A percentile compares a stretch with the other conserved stretches of the same genome.
phyloP scores from a whole-genome alignment of 441 rosid genomes.

The Populus hybrid region DNA sequence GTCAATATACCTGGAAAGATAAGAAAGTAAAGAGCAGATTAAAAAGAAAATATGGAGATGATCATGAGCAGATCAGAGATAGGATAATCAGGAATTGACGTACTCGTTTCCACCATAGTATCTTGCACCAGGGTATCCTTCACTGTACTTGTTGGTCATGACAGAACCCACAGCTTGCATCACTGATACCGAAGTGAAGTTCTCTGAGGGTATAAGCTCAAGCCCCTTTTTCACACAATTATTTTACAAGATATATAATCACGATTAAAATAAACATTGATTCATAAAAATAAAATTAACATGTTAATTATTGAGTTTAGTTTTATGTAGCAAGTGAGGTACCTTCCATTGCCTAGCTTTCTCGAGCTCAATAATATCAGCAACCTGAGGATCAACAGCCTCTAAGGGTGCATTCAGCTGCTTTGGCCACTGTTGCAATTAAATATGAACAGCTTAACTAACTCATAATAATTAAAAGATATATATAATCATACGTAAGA shows the following conservation, averaged over 20 bases:
- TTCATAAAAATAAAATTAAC: no score
- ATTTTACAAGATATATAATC: not conserved
- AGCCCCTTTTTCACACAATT: constrained; percentile 50
- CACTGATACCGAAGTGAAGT: constrained; percentile 88
- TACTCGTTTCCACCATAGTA: constrained; percentile 98
- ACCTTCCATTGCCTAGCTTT: constrained; percentile 99
- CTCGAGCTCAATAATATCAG: constrained; percentile 93
- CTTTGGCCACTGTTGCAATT: constrained; percentile 75
- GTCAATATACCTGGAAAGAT: constrained; percentile 67
- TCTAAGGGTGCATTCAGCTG: constrained; percentile 87
- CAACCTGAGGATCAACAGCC: constrained; percentile 88
- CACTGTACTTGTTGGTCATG: constrained; percentile 96
- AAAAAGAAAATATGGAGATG: not conserved
- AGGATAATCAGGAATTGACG: constrained; percentile 19
- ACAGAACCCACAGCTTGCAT: constrained; percentile 93
- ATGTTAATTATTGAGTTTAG: not conserved
- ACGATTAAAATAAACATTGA: not conserved
- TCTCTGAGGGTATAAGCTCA: constrained; percentile 93
- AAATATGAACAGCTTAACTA: not conserved
- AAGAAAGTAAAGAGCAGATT: not conserved
- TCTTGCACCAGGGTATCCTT: constrained; percentile 97
- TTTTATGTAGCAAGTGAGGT: not conserved
- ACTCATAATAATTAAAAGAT: not conserved
- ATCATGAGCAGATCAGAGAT: not conserved
- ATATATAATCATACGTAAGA: not conserved